Evolutionary conservation across 2,329 filamentous ascomycete species (phyloP), one percentile per base, ranked within the genome.

Genomic region (Epichloe scottii): DNA sequence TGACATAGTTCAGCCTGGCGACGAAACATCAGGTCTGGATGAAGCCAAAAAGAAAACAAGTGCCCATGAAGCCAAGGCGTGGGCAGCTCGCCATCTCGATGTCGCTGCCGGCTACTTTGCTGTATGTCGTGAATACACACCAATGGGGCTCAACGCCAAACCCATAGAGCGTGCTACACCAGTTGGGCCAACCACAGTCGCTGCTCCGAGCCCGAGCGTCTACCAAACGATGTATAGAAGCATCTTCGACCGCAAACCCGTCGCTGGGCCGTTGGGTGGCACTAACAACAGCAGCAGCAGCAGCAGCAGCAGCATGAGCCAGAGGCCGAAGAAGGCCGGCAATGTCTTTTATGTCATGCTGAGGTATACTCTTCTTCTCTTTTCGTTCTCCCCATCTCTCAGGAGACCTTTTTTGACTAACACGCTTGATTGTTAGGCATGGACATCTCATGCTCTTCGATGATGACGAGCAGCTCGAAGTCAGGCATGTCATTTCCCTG

Each of bases 151-250:
- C 66, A 94, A 94, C 71, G 88, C 89, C 54, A 95, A 91, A 69
- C 89, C 90, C 5, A 89, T 91, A 53, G 90, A 95, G 69, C 80
- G 89, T 54, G 81, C 83, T 34, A 91, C 87, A 0, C 88, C 89
- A 5, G 79, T 87, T 12, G 89, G 88, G 17, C 82, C 85, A 51
- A 69, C 78, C 49, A 84, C 86, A 15, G 82, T 93, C 43, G 81
- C 84, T 35, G 75, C 85, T 41, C 85, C 89, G 51, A 95, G 89
- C 62, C 89, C 87, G 51, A 96, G 91, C 65, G 91, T 98, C 38
- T 97, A 97, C 68, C 93, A 97, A 76, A 86, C 86, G 66, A 96
- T 98, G 89, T 98, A 98, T 69, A 77, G 89, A 64, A 95, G 87
- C 66, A 85, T 98, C 55, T 97, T 98, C 64, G 89, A 95, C 60